Base-by-base conservation (phyloP, 768 basidiomycete genomes). In the Suillus occidentalis region DNA sequence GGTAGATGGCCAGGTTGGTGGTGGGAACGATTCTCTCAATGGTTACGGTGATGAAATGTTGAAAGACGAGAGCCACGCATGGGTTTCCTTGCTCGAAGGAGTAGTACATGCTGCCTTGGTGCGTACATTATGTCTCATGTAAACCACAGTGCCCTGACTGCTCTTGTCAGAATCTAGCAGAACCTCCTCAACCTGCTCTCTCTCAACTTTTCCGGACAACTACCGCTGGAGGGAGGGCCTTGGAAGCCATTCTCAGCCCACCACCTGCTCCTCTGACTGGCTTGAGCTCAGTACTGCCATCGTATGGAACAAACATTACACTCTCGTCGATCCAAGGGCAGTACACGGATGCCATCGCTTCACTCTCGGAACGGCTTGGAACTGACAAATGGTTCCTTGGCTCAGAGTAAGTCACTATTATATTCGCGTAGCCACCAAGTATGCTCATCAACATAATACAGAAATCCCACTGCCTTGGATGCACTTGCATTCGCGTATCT, bases 401-500 rank as follows among this genome's bases (percentile, higher is more conserved):
- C 43, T 94, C 91, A 14, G 77, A 76, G 93, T 93, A 72, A 57
- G 84, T 70, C 68, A 52, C 66, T 3, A 36, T 57, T 9, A 7
- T 31, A 25, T 40, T 56, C 12, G 45, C 60, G 55, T 53, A 7
- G 62, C 45, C 10, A 36, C 13, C 25, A n/a, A 47, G 53, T 34
- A 36, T 65, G 10, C 40, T 50, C 66, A 50, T 43, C 39, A 53
- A 68, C 40, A 58, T 18, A n/a, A 20, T 42, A 12, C 64, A 95
- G 92, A 58, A 80, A 81, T 31, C 90, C 93, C 25, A 95, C 93
- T 1, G 84, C 89, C 0, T 85, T 95, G 16, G 93, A 95, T 72
- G 92, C 93, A 3, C 85, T 94, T 52, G 80, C 85, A 7, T 95
- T 94, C 72, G 92, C 93, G 1, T 95, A 95, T 70, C 79, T 95